Percentiles rank a stretch among this genome's conserved stretches.
These are phyloP conservation scores for Dendrobium chrysotoxum DNA, from an alignment of 106 monocot genomes.

Conservation along the genomic window DNA sequence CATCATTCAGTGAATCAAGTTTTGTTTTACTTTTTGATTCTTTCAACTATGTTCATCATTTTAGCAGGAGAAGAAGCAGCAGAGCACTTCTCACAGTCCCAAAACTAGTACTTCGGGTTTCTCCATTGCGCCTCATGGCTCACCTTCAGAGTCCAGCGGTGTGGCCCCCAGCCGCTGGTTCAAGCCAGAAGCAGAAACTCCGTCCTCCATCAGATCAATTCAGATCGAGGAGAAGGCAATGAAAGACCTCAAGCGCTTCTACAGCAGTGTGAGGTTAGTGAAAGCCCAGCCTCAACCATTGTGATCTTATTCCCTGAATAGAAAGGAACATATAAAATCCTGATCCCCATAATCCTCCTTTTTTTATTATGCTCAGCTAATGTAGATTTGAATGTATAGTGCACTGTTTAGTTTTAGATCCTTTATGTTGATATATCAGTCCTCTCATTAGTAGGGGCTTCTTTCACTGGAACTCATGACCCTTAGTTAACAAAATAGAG, in stretches of 20 bases:
- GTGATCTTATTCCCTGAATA: constrained; percentile 6
- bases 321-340: not conserved
- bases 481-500: no score
- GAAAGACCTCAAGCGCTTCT: constrained; percentile 88
- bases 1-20: no score
- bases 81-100: constrained; percentile 54
- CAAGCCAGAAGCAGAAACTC: constrained; percentile 81
- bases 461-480: no score
- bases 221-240: constrained; percentile 97
- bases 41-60: not conserved
- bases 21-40: no score
- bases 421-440: not conserved
- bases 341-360: not conserved
- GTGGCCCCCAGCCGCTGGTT: constrained; percentile 73
- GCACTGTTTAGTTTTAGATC: constrained; percentile 5
- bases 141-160: constrained; percentile 33
- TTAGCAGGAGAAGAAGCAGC: constrained; percentile 70
- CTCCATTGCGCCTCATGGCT: constrained; percentile 27
- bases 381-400: constrained; percentile 48
- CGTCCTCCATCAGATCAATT: constrained; percentile 88
- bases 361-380: not conserved
- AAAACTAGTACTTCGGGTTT: constrained; percentile 69
- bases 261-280: constrained; percentile 79
- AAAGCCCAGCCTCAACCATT: constrained; percentile 33
- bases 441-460: not conserved